Conservation (phyloP, 768 basidiomycete species). For the Coprinopsis cinerea region DNA sequence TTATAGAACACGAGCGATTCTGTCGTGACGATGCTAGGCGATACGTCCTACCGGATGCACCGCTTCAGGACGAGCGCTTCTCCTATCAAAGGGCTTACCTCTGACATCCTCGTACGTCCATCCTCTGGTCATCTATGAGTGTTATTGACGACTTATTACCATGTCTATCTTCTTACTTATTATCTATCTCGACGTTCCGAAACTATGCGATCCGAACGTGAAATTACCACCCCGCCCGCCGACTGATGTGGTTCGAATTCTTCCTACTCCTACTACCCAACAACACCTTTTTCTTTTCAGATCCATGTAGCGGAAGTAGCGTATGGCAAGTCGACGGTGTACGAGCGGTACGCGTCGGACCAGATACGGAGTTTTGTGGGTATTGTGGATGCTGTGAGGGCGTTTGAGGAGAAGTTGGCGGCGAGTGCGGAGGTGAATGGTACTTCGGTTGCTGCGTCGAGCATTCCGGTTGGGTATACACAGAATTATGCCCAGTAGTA, state of each 20-base stretch:
- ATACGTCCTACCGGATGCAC: slow-evolving; percentile 70
- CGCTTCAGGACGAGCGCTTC: slow-evolving; percentile 75
- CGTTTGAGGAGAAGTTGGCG: neutral
- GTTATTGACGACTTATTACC: no score
- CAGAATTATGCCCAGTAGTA: neutral
- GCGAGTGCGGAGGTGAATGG: neutral
- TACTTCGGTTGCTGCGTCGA: neutral
- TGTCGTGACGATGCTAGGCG: slow-evolving; percentile 38
- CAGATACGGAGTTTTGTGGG: slow-evolving; percentile 10
- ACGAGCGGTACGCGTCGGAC: slow-evolving; percentile 12
- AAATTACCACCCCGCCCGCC: no score
- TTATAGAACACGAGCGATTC: slow-evolving; percentile 54
- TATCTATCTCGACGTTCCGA: no score
- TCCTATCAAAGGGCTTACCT: slow-evolving; percentile 78
- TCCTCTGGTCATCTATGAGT: no score
- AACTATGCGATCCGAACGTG: no score
- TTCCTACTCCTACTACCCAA: neutral
- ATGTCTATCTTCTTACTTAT: no score
- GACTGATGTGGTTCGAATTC: no score
- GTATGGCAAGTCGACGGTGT: slow-evolving; percentile 11
- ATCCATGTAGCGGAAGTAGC: slow-evolving; percentile 53
- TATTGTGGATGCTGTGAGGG: neutral
- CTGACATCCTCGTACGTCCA: slow-evolving; percentile 67
- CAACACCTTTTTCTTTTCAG: slow-evolving; percentile 24
- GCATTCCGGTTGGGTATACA: neutral